Evolutionary conservation across 805 yeast species (phyloP).

Genomic region (Osmozyma mogii): DNA sequence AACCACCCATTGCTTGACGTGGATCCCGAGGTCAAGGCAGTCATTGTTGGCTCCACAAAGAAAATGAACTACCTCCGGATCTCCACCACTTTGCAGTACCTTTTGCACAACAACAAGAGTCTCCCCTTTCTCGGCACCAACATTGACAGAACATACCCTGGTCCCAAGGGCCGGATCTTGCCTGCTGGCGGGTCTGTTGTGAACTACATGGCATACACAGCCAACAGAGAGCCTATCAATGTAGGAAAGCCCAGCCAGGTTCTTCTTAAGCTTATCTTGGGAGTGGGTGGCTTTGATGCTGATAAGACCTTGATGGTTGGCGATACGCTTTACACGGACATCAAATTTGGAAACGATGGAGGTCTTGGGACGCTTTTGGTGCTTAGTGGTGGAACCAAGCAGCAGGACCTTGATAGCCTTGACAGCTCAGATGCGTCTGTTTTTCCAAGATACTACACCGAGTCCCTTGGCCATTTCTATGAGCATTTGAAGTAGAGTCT

Average conservation of each 20-base stretch:
- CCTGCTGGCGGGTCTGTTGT: constrained; percentile 38
- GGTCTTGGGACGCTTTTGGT: constrained; percentile 26
- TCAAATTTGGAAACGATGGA: constrained; percentile 37
- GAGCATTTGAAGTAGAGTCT: too few species aligned
- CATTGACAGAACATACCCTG: constrained; percentile 35
- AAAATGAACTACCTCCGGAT: constrained; percentile 29
- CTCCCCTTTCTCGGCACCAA: constrained; percentile 34
- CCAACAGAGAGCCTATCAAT: constrained; percentile 23
- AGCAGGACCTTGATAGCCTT: constrained; percentile 14
- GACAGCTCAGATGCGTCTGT: constrained; percentile 7
- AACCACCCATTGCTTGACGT: constrained; percentile 20
- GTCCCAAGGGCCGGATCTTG: constrained; percentile 26
- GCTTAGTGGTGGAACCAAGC: constrained; percentile 28
- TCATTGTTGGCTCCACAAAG: constrained; percentile 33
- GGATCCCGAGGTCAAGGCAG: constrained; percentile 33
- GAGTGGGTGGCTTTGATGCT: constrained; percentile 19
- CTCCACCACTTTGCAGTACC: constrained; percentile 30
- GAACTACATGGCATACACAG: constrained; percentile 28
- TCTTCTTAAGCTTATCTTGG: constrained; percentile 23
- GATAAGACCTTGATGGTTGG: constrained; percentile 31
- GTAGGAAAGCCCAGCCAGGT: constrained; percentile 32
- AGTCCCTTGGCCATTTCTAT: constrained; percentile 24
- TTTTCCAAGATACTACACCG: constrained; percentile 23
- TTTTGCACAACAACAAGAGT: constrained; percentile 21
- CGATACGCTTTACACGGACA: constrained; percentile 35